These are phyloP conservation scores for Candida qinlingensis DNA, from an alignment of 805 yeast genomes.

Conservation along the genomic window DNA sequence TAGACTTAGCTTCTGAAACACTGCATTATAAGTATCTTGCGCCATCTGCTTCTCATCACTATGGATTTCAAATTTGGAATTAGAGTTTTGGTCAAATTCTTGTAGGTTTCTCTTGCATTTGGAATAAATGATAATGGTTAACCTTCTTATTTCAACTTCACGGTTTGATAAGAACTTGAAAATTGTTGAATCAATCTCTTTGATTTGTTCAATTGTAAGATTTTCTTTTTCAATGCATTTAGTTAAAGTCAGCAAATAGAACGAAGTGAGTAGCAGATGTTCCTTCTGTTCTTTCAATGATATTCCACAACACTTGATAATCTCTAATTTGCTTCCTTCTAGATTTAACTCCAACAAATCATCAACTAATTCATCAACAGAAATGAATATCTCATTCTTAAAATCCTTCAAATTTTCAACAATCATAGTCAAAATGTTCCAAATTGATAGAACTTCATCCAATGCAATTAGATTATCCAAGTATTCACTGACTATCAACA, in stretches of 20 bases:
- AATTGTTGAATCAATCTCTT: constrained; percentile 17
- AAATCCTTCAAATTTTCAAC: constrained; percentile 21
- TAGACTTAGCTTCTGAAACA: constrained; percentile 33
- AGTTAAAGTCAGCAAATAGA: constrained; percentile 15
- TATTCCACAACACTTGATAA: constrained; percentile 13
- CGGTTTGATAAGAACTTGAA: constrained; percentile 14
- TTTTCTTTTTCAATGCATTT: constrained; percentile 17
- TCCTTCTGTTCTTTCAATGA: constrained; percentile 6
- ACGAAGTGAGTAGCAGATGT: constrained; percentile 11
- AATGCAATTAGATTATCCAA: constrained; percentile 7
- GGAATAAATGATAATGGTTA: constrained; percentile 23
- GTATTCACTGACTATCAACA: constrained; percentile 16
- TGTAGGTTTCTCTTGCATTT: constrained; percentile 22
- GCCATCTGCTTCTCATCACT: constrained; percentile 14
- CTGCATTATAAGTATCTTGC: constrained; percentile 23
- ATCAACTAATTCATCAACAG: constrained; percentile 23
- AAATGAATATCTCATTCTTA: constrained; percentile 20
- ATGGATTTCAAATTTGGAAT: constrained; percentile 11
- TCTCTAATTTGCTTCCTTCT: constrained; percentile 2
- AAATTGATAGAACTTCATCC: constrained; percentile 10
- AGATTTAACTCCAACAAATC: constrained; percentile 14
- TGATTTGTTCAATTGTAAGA: constrained; percentile 13
- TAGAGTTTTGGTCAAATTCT: constrained; percentile 10
- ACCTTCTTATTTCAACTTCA: constrained; percentile 25
- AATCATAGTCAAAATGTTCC: constrained; percentile 20